Evolutionary conservation across 352 stramenopile genomes (phyloP).

Genomic region (Pythium chondricola): DNA sequence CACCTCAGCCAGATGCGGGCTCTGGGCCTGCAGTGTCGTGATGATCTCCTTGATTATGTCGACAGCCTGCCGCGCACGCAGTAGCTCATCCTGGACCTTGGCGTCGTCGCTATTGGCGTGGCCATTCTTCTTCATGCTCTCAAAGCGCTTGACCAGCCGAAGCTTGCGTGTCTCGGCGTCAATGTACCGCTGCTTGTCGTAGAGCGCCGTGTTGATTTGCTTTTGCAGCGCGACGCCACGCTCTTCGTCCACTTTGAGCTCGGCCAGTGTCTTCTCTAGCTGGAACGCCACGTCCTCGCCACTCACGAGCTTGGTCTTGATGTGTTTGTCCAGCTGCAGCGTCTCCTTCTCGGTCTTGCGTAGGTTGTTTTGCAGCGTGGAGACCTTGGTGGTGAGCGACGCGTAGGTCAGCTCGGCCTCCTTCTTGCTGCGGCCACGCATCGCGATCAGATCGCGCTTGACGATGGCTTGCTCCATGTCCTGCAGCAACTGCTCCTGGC

Average conservation of each 20-base stretch:
- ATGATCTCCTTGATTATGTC: conserved; percentile 62
- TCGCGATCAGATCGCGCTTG: conserved; percentile 91
- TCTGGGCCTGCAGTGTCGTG: conserved; percentile 45
- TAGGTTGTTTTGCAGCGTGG: conserved; percentile 64
- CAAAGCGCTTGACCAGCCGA: conserved; percentile 63
- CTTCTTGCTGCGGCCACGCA: conserved; percentile 82
- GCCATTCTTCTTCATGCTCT: conserved; percentile 39
- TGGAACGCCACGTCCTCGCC: conserved; percentile 69
- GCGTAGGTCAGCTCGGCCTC: conserved; percentile 79
- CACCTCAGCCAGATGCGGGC: conserved; percentile 78
- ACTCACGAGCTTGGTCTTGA: conserved; percentile 52
- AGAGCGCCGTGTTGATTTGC: conserved; percentile 82
- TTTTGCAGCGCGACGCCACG: conserved; percentile 57
- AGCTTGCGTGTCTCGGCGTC: conserved; percentile 67
- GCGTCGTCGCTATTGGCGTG: conserved; percentile 27
- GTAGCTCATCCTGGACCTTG: conserved; percentile 45
- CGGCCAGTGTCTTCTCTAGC: conserved; percentile 62
- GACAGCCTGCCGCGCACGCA: conserved; percentile 38
- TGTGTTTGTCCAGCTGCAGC: conserved; percentile 49
- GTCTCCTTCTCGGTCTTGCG: conserved; percentile 67
- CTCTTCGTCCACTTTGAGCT: conserved; percentile 81
- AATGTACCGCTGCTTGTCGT: conserved; percentile 88
- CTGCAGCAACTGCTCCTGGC: conserved; percentile 91
- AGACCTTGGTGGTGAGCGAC: conserved; percentile 81
- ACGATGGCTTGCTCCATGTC: conserved; percentile 93